A percentile compares a stretch with the other conserved stretches of the same genome.
phyloP scores from a whole-genome alignment of 106 monocot genomes.

The Agapanthus africanus region DNA sequence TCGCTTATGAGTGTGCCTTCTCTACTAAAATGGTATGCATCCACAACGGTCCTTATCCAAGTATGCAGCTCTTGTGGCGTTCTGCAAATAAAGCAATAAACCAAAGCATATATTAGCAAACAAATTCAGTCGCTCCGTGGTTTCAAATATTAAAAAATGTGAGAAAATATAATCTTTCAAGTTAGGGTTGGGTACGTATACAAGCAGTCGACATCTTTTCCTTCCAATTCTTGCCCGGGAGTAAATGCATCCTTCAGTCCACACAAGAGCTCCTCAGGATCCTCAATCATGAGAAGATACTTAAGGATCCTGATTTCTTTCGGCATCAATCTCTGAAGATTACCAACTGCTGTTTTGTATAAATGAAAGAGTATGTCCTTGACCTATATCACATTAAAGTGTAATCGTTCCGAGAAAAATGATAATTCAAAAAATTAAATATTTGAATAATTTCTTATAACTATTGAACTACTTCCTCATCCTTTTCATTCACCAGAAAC shows the following conservation, averaged over 20 bases:
- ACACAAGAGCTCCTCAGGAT: conserved; percentile 52
- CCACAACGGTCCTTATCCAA: conserved; percentile 67
- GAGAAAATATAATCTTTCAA: not conserved
- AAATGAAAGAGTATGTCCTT: conserved; percentile 85
- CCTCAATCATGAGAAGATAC: conserved; percentile 70
- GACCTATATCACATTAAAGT: conserved; percentile 54
- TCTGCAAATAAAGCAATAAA: conserved; percentile 32
- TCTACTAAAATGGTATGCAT: conserved; percentile 84
- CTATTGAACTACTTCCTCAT: not conserved
- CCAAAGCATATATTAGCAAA: conserved; percentile 4
- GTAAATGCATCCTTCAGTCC: conserved; percentile 86
- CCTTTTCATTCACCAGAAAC: too few species aligned
- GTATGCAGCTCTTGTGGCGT: conserved; percentile 67
- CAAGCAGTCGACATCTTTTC: conserved; percentile 71
- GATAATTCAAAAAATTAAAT: too few species aligned
- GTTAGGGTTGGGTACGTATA: conserved; percentile 54
- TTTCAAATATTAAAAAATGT: not conserved
- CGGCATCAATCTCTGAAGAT: conserved; percentile 87
- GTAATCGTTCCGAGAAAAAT: too few species aligned
- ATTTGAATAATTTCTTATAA: not conserved
- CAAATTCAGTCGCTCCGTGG: not conserved
- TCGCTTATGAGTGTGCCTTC: conserved; percentile 77
- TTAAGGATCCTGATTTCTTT: conserved; percentile 95
- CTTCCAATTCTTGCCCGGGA: conserved; percentile 72
- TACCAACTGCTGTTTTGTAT: conserved; percentile 76